Evolutionary conservation across 176 grass and related monocot species (phyloP), one percentile per base, ranked within the genome.

Genomic region (Tillandsia fasciculata): DNA sequence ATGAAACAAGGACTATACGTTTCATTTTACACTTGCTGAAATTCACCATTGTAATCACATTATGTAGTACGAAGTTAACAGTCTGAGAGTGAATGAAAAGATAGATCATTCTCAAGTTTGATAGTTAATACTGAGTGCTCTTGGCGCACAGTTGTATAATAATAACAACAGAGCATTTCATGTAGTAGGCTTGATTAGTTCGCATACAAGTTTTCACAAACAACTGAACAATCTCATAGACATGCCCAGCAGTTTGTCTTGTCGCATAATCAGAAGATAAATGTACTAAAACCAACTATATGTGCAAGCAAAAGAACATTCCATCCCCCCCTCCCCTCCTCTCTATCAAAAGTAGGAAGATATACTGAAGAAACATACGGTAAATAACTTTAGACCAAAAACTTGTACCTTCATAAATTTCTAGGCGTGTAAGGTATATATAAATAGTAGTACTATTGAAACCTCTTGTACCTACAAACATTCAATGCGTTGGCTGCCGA

Each of bases 381-480:
- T 71, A 18, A 57, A 75, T 61, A 83, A 80, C 76, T 85, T 82
- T 70, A 63, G 81, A 48, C 52, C 77, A 79, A 81, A 85, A 79
- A 74, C 81, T 86, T 79, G 82, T 83, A 80, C 87, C 65, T 80
- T 69, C 72, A 74, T 72, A 74, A 68, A 83, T 82, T 79, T 78
- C 81, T 76, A 83, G 89, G 81, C 79, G 72, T 77, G 66, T 86
- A 71, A 86, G 64, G 22, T 92, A 79, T 85, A 73, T 82, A 69
- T 91, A 85, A 86, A 87, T 86, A 84, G 73, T 67, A 81, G 86
- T 85, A 86, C 88, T 79, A 81, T 80, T 69, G 80, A 76, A 84
- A 92, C 78, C 58, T 85, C 83, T 81, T 87, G 87, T 87, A 87
- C 81, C 84, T 92, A 85, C 70, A 77, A 81, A 76, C 78, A 86